Percentiles rank a stretch among this genome's conserved stretches.
Evolutionary conservation across 2,329 filamentous ascomycete genomes (phyloP).

Genomic region (Raffaelea ambrosiae): DNA sequence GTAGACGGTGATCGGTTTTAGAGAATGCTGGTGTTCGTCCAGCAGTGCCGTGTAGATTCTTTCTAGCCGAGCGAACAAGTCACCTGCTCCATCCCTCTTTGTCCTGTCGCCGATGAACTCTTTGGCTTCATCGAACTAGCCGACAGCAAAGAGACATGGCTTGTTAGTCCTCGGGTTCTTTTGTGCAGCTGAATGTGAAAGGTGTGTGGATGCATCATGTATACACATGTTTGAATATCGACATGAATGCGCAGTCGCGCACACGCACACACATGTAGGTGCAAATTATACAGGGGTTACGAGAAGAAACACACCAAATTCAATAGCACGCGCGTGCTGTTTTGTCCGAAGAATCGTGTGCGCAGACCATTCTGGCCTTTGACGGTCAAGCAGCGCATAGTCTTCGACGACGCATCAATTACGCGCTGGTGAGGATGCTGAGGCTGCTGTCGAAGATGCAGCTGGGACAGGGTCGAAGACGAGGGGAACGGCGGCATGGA

Average conservation of each 20-base stretch:
- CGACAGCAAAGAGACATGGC: too few relatives aligned
- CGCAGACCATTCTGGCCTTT: constrained; percentile 36
- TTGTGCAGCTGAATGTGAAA: not conserved
- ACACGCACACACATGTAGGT: not conserved
- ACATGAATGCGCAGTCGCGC: too few relatives aligned
- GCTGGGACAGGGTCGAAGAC: constrained; percentile 15
- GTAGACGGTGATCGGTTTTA: constrained; percentile 45
- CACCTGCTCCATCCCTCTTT: constrained; percentile 29
- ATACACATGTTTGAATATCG: too few relatives aligned
- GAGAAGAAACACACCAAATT: constrained; percentile 41
- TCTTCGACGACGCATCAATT: constrained; percentile 22
- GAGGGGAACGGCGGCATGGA: constrained; percentile 10
- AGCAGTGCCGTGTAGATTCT: constrained; percentile 39
- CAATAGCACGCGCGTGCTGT: constrained; percentile 41
- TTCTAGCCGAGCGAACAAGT: constrained; percentile 35
- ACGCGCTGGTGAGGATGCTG: constrained; percentile 4
- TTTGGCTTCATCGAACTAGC: constrained; percentile 46
- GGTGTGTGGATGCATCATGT: too few relatives aligned
- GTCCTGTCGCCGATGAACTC: constrained; percentile 36
- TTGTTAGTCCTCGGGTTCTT: not conserved
- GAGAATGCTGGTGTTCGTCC: constrained; percentile 35
- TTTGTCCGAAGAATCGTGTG: constrained; percentile 45
- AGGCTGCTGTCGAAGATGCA: constrained; percentile 11
- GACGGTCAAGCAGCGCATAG: constrained; percentile 40
- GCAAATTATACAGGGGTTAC: too few relatives aligned